Evolutionary conservation across 305 asterid species (phyloP), one percentile per base, ranked within the genome.

Genomic region (Striga hermonthica): DNA sequence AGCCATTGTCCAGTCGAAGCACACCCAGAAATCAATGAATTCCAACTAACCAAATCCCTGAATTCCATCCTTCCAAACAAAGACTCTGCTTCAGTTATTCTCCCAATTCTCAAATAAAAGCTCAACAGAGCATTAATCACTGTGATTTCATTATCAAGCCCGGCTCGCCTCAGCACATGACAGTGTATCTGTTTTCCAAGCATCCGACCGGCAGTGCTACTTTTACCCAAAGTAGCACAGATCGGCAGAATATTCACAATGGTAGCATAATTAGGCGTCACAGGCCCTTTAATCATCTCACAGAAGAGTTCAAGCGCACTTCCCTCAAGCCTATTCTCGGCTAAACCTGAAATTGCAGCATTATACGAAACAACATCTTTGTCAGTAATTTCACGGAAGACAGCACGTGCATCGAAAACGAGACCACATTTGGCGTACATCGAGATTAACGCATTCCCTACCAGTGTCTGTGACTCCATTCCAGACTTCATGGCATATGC

Each of bases 321-420:
- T 57, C 69, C 73, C 60, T 57, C 45, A 31, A 83, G 82, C 65
- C 79, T 76, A 78, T 86, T 91, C 84, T 83, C 90, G 5, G 83
- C 70, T 40, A 80, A 78, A 62, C 98, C 98, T 64, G 97, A 87
- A 79, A 89, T 86, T 12, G 80, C 75, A 8, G 98, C 95, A 78
- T 91, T 91, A 84, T 95, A 89, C 0, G 97, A 87, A 72, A 91
- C 82, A 40, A 83, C 89, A 80, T 91, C 97, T 74, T 87, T 89
- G 61, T 84, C 84, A 73, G 72, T 61, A 67, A 91, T 85, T 69
- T 77, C 84, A 58, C 28, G 60, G 71, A 91, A 89, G 63, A 82
- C 83, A 62, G 81, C 58, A 68, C 63, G 65, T n/a, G 98, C 97
- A 78, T 84, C 87, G 54, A 57, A 43, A 53, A 82, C 66, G 69